phyloP scores from a whole-genome alignment of 257 asterid species.

The Mentha longifolia region DNA sequence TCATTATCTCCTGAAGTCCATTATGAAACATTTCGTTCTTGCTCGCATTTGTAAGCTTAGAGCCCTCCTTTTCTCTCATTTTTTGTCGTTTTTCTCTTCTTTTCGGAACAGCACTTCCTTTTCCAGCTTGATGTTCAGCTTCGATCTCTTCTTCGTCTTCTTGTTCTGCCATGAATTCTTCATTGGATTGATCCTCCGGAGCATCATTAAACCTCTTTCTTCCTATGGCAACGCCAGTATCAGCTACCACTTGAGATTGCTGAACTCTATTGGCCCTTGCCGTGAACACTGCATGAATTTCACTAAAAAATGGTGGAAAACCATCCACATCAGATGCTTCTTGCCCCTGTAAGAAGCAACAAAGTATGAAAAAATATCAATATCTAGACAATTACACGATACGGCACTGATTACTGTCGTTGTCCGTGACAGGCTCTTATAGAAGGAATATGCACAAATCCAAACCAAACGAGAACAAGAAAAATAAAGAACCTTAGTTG shows the following conservation, averaged over 20 bases:
- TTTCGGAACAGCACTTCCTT: conserved; percentile 6
- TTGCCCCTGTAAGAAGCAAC: conserved; percentile 47
- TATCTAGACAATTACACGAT: neutral
- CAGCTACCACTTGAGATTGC: conserved; percentile 29
- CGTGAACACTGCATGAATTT: conserved; percentile 56
- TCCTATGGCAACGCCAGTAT: conserved; percentile 23
- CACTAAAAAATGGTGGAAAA: conserved; percentile 52
- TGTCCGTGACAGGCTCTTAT: neutral
- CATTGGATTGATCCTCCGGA: conserved; percentile 42
- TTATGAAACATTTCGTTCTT: conserved; percentile 26
- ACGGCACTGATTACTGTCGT: neutral
- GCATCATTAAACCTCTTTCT: conserved; percentile 38
- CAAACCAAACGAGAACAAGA: neutral
- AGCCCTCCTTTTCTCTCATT: conserved; percentile 18
- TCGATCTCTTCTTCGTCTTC: conserved; percentile 44
- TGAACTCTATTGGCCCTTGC: conserved; percentile 42
- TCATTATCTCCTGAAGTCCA: conserved; percentile 47
- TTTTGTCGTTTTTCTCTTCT: neutral
- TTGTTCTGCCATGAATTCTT: conserved; percentile 36
- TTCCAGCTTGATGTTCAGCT: conserved; percentile 32
- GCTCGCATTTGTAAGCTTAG: neutral
- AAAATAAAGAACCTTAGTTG: neutral
- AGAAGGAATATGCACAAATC: neutral
- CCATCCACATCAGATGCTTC: conserved; percentile 48
- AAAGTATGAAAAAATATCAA: conserved; percentile 7